phyloP scores from a whole-genome alignment of 1,284 basidiomycete species.

The Laetiporus sulphureus region DNA sequence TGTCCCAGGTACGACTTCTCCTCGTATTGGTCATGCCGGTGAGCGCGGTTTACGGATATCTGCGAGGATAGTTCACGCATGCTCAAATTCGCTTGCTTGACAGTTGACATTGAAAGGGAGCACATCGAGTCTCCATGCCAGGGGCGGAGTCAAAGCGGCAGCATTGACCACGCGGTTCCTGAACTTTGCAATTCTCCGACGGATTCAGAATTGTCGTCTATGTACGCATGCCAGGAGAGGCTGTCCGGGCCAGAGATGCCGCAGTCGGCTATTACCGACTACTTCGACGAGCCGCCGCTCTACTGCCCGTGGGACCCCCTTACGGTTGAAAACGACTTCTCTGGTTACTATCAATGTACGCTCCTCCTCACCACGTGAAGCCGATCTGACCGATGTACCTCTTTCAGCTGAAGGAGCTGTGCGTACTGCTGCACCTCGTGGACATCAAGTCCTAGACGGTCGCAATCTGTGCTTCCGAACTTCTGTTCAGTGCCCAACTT shows the following conservation, averaged over 20 bases:
- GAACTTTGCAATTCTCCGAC: slow-evolving; percentile 5
- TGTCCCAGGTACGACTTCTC: no score
- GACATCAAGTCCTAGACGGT: background rate
- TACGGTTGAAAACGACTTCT: background rate
- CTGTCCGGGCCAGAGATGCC: no score
- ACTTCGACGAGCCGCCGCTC: background rate
- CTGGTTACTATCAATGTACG: background rate
- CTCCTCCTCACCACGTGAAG: background rate
- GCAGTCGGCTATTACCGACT: background rate
- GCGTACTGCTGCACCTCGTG: background rate
- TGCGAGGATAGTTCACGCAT: no score
- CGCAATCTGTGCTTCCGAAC: background rate
- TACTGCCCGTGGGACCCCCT: background rate
- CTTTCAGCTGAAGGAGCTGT: background rate
- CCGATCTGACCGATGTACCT: background rate
- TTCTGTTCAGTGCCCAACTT: background rate
- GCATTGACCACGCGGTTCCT: background rate
- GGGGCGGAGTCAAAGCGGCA: background rate
- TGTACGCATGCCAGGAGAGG: background rate
- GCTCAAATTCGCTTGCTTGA: no score
- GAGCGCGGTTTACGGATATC: no score
- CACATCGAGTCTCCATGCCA: background rate
- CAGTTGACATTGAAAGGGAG: background rate
- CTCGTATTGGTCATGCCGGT: no score
- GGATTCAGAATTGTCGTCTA: slow-evolving; percentile 1